These are phyloP conservation scores for Yarrowia sp. DNA, from an alignment of 805 yeast genomes.

Conservation along the genomic window DNA sequence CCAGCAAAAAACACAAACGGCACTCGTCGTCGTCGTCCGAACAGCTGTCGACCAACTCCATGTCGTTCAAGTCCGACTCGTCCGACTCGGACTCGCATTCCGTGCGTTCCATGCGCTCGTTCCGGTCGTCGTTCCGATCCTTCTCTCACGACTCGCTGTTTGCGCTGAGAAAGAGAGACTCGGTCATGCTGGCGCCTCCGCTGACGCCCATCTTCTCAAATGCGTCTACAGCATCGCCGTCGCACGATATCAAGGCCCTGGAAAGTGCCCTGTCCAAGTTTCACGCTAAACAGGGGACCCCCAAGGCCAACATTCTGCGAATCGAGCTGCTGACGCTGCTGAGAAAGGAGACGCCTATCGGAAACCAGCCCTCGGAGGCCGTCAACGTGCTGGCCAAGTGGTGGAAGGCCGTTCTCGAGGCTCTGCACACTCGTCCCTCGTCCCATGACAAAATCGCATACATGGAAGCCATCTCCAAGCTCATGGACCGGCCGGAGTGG, in stretches of 20 bases:
- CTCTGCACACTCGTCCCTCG: slow-evolving; percentile 36
- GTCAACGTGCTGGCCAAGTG: slow-evolving; percentile 39
- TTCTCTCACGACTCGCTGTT: slow-evolving; percentile 19
- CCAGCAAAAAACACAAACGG: background rate
- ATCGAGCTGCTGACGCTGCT: slow-evolving; percentile 45
- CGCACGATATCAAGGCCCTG: slow-evolving; percentile 34
- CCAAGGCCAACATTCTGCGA: slow-evolving; percentile 42
- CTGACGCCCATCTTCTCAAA: slow-evolving; percentile 1
- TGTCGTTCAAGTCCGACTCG: background rate
- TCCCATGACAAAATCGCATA: slow-evolving; percentile 43
- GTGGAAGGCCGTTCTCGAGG: slow-evolving; percentile 42
- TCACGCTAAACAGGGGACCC: slow-evolving; percentile 36
- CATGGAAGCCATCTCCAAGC: slow-evolving; percentile 42
- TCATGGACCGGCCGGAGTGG: slow-evolving; percentile 44
- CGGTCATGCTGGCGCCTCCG: background rate
- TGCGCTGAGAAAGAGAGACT: slow-evolving; percentile 12
- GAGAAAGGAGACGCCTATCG: slow-evolving; percentile 31
- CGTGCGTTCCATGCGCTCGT: slow-evolving; percentile 10
- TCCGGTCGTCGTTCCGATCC: slow-evolving; percentile 24
- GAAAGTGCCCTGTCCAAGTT: slow-evolving; percentile 38
- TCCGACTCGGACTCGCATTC: slow-evolving; percentile 18
- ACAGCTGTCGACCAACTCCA: background rate
- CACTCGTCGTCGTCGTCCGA: background rate
- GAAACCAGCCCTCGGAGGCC: slow-evolving; percentile 33
- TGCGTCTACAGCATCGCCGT: slow-evolving; percentile 18